phyloP scores from a whole-genome alignment of 192 early-diverging fungal species.

The Paraglomus brasilianum region DNA sequence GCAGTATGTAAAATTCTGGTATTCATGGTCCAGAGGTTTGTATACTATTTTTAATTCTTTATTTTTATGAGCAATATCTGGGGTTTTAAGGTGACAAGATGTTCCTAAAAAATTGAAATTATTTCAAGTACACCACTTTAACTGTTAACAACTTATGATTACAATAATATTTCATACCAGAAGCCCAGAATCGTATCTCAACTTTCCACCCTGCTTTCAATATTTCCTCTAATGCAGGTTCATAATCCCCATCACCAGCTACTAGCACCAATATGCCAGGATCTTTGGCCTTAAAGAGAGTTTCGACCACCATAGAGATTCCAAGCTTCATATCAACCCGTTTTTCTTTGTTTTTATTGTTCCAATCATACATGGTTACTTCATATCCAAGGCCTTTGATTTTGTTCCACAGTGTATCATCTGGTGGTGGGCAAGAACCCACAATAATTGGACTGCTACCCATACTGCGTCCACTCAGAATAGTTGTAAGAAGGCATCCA shows the following conservation, averaged over 20 bases:
- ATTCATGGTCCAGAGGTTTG: slow-evolving; percentile 1
- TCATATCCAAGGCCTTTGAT: neutral
- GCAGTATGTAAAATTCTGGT: slow-evolving; percentile 3
- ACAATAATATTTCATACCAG: neutral
- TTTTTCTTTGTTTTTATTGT: slow-evolving; percentile 11
- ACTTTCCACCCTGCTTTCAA: slow-evolving; percentile 8
- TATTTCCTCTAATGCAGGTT: slow-evolving; percentile 7
- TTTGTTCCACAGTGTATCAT: slow-evolving; percentile 8
- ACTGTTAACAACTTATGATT: neutral
- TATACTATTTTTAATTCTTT: no score
- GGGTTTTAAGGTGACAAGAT: neutral
- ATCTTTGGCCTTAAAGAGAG: neutral
- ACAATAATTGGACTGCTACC: slow-evolving; percentile 5
- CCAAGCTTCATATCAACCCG: neutral
- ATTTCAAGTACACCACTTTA: neutral
- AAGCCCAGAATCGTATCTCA: slow-evolving; percentile 8
- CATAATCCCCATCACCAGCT: neutral
- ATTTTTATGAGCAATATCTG: neutral
- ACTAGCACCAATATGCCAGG: slow-evolving; percentile 12
- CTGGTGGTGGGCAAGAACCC: neutral
- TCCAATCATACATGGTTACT: neutral
- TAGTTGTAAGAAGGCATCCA: neutral
- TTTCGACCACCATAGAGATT: neutral
- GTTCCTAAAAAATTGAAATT: slow-evolving; percentile 2
- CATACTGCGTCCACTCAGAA: neutral